Evolutionary conservation across 176 grass and related monocot species (phyloP).

Genomic region (Musa schizocarpa): DNA sequence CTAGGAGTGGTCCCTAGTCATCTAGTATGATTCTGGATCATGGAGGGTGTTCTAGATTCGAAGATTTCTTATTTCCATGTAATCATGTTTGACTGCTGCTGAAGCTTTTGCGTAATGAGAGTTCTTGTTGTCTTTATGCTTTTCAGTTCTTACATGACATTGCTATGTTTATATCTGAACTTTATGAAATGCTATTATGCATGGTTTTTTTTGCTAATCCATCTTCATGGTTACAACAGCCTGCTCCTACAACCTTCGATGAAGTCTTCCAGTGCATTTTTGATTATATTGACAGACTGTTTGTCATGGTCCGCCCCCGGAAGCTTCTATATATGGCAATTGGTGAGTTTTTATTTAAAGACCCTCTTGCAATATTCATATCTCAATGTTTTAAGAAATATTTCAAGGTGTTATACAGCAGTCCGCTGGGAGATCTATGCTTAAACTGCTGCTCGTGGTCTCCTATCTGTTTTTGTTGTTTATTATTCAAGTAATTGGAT

Average conservation of each 20-base stretch:
- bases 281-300: constrained; percentile 93
- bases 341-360: constrained; percentile 36
- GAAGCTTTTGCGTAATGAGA: no score
- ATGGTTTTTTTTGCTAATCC: neutral
- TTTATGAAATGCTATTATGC: neutral
- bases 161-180: neutral
- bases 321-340: constrained; percentile 95
- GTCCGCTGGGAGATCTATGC: neutral
- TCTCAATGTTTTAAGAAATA: neutral
- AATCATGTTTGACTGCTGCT: no score
- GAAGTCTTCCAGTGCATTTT: constrained; percentile 98
- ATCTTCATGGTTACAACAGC: constrained; percentile 37
- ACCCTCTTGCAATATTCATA: neutral
- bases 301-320: constrained; percentile 88
- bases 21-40: no score
- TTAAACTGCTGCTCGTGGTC: neutral
- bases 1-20: no score
- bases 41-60: no score
- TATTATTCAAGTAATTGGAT: neutral
- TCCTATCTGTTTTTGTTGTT: neutral
- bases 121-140: no score
- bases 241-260: constrained; percentile 74
- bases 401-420: no score
- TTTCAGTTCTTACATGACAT: no score
- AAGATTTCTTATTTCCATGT: no score